phyloP scores from a whole-genome alignment of 176 grass and related monocot genomes.

The Musa itinerans region DNA sequence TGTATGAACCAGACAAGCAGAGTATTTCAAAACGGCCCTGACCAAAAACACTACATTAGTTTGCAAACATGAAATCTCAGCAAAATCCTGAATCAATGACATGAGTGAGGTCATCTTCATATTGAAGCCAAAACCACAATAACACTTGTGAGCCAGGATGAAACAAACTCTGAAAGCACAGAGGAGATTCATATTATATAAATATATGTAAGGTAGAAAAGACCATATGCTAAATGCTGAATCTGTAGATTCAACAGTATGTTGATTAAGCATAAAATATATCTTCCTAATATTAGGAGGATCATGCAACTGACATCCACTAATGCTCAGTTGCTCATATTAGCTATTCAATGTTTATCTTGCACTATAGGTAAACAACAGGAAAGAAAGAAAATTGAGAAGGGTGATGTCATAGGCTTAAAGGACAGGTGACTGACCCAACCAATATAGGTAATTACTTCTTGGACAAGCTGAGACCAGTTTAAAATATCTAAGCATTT shows the following conservation, averaged over 20 bases:
- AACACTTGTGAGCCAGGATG: neutral
- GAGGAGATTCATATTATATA: neutral
- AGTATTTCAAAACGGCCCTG: constrained; percentile 58
- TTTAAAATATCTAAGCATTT: too few relatives aligned
- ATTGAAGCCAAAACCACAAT: neutral
- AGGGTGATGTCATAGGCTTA: neutral
- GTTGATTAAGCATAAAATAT: too few relatives aligned
- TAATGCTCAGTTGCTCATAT: too few relatives aligned
- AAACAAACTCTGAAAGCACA: neutral
- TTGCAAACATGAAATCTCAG: neutral
- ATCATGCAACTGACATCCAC: too few relatives aligned
- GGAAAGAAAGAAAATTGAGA: neutral
- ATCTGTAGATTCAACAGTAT: too few relatives aligned
- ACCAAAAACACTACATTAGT: neutral
- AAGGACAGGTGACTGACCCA: neutral
- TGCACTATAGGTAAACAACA: neutral
- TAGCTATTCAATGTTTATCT: too few relatives aligned
- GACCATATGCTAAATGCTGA: neutral
- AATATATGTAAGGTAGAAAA: neutral
- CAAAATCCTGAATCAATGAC: neutral
- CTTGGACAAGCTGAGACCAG: too few relatives aligned
- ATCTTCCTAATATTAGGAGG: too few relatives aligned
- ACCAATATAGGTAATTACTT: neutral
- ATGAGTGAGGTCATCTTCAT: neutral
- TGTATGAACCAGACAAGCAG: constrained; percentile 33